phyloP scores from a whole-genome alignment of 2,329 filamentous ascomycete genomes.

The Monosporascus sp. region DNA sequence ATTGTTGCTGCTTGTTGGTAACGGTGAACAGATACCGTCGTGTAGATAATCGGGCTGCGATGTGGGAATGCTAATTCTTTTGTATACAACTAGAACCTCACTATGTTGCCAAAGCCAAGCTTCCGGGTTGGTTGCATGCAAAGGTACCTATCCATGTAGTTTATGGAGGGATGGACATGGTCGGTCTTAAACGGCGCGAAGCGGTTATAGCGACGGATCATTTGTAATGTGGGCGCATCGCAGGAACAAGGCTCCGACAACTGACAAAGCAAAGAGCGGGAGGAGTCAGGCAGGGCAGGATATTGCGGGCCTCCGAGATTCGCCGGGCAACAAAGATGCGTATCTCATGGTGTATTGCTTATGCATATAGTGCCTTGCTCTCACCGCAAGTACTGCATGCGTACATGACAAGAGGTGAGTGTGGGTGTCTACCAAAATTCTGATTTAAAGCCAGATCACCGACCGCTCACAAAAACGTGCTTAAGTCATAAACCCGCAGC shows the following conservation, averaged over 20 bases:
- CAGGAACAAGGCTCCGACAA: conserved; percentile 6
- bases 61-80: background rate
- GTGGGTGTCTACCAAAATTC: background rate
- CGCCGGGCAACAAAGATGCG: background rate
- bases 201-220: conserved; percentile 8
- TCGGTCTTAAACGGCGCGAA: background rate
- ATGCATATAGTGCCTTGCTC: background rate
- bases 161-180: background rate
- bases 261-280: background rate
- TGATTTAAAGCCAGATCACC: conserved; percentile 9
- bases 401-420: background rate
- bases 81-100: background rate
- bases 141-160: background rate
- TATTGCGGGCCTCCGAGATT: background rate
- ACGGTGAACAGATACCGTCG: background rate
- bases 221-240: conserved; percentile 22
- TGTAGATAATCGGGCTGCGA: background rate
- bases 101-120: background rate
- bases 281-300: conserved; percentile 7
- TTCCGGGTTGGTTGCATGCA: background rate
- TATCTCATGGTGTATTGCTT: background rate
- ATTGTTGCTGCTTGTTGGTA: background rate
- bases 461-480: conserved; percentile 14
- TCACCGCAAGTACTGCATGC: conserved; percentile 11
- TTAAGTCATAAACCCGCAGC: conserved; percentile 23